Evolutionary conservation across 495 filamentous ascomycete genomes (phyloP), one percentile per base, ranked within the genome.

Genomic region (Podospora pseudocomata): DNA sequence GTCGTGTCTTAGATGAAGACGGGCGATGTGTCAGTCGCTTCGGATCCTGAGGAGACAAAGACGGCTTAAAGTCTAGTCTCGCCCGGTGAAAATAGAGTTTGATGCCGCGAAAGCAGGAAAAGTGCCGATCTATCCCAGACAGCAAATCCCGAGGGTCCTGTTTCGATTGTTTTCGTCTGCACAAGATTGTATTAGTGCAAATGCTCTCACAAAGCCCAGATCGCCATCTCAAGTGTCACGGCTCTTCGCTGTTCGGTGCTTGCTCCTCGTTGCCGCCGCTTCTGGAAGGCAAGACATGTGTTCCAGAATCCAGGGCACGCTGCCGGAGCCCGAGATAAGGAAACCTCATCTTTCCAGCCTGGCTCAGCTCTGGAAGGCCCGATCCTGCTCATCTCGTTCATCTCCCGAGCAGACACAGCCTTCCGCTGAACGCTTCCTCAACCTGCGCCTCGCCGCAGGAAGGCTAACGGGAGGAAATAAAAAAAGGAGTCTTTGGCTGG

Each of bases 311-410:
- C 16, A 16, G 59, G 27, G 19, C 20, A 20, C 5, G 23, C 23
- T 28, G 59, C 59, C 27, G 30, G 30, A 4, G 28, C 32, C 61
- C n/a, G 27, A 28, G 61, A 63, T 63, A 63, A 63, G 61, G 34
- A 49, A 63, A 18, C 55, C 55, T 58, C n/a, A 23, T 26, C 18
- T 32, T 7, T 32, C 7, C 23, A 23, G 30, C 30, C 30, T 32
- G 30, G 30, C 30, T 32, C 30, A 32, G 30, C 30, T 32, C 32
- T 28, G 61, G n/a, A 28, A 32, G 28, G 61, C 15, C 27, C 61
- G 34, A 63, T 63, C 61, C 30, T 63, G 32, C 61, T 49, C 61
- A 63, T 63, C 61, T 63, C n/a, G n/a, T 61, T 58, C 39, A 16
- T 9, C 13, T 49, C 9, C 9, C 9, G 23, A 23, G 23, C 23